Evolutionary conservation across 495 filamentous ascomycete species (phyloP).

Genomic region (Penicillium antarcticum): DNA sequence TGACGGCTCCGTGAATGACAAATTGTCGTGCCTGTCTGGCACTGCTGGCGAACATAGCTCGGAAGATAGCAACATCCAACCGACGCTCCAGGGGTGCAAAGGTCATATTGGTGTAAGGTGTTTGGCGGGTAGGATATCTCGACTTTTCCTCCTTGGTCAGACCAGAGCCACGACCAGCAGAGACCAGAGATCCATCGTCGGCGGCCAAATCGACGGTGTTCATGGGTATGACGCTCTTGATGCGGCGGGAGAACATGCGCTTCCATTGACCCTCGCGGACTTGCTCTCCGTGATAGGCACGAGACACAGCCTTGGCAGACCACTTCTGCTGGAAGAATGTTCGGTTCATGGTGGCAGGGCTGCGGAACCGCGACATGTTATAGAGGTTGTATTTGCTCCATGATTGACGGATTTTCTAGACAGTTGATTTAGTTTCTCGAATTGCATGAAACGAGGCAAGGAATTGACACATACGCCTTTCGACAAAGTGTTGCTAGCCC

Average conservation of each 20-base stretch:
- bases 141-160: conserved; percentile 26
- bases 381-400: conserved; percentile 98
- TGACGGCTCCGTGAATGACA: conserved; percentile 86
- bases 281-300: conserved; percentile 91
- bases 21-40: conserved; percentile 93
- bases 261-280: conserved; percentile 86
- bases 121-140: conserved; percentile 30
- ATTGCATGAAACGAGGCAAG: background rate
- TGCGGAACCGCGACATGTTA: conserved; percentile 62
- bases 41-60: conserved; percentile 91
- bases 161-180: conserved; percentile 79
- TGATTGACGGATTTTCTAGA: conserved; percentile 87
- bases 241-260: conserved; percentile 79
- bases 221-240: conserved; percentile 83
- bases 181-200: conserved; percentile 75
- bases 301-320: conserved; percentile 74
- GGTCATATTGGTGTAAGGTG: conserved; percentile 88
- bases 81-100: conserved; percentile 88
- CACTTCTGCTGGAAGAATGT: conserved; percentile 99
- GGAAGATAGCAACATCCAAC: conserved; percentile 86
- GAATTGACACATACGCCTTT: conserved; percentile 35
- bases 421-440: conserved; percentile 11
- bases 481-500: conserved; percentile 42
- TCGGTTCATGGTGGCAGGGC: conserved; percentile 30
- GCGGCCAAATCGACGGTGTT: conserved; percentile 68